Evolutionary conservation across 768 basidiomycete genomes (phyloP), one percentile per base, ranked within the genome.

Genomic region (Panellus pusillus): DNA sequence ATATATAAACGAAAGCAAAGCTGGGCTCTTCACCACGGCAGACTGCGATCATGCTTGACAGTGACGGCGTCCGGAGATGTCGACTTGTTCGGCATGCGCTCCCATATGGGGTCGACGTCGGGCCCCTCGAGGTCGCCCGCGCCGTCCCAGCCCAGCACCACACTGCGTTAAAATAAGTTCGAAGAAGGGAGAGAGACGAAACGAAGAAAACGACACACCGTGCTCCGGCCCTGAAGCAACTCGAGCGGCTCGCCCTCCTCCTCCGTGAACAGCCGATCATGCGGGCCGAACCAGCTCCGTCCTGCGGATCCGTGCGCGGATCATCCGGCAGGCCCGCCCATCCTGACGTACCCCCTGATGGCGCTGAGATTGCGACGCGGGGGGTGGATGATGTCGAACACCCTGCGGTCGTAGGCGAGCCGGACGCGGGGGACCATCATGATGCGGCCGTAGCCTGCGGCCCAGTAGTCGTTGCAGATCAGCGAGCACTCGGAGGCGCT

Each of bases 101-200:
- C 96, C 96, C 96, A 99, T 49, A 99, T 89, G 6, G 96, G 96
- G 63, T 98, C 96, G 6, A 99, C 92, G 65, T 98, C 95, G 0
- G 96, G 96, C 39, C 95, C 96, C 60, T 98, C 96, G 19, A 99
- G 80, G 66, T 99, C 96, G 17, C 96, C 96, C 3, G 96, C 96
- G 13, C 96, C 96, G 64, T 99, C 96, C 96, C 96, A 99, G 17
- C 96, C 96, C 96, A 98, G 67, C 96, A 98, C 96, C 96, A 98
- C 12, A 98, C 96, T 97, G 64, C 37, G 44, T 56, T 32, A 9
- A 31, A 44, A 52, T 13, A 49, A 19, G 19, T 24, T 38, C 13
- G 43, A 14, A 19, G 14, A 15, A 29, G 44, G 37, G 49, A 52
- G 47, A 47, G 18, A n/a, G n/a, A n/a, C n/a, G n/a, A n/a, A n/a